Evolutionary conservation across 2,329 filamentous ascomycete genomes (phyloP), one percentile per base, ranked within the genome.

Genomic region (Alternaria burnsii): DNA sequence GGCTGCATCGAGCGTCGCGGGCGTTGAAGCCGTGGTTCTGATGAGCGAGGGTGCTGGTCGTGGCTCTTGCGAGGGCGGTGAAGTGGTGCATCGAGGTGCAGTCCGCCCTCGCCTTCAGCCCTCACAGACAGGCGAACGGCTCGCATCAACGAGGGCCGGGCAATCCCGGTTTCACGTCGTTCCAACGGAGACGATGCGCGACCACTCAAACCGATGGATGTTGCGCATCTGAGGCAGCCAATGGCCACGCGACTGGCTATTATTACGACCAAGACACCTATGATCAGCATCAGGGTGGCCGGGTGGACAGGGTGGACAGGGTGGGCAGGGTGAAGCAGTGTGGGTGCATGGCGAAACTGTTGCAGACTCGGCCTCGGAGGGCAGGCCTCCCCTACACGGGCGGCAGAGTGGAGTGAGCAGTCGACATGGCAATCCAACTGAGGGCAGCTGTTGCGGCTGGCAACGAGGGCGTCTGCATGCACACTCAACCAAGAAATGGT

Each of bases 81-180:
- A 57, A 36, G 32, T 32, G 42, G 36, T 22, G 54, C 46, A 34
- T 44, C 26, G 51, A 41, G 41, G 26, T 18, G 32, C 26, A 22
- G 32, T 41, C 44, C 36, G 46, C 40, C 53, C 28, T 38, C 34
- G n/a, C n/a, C n/a, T 36, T 24, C 30, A 36, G 46, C 46, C 30
- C 46, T 48, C 46, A 47, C 44, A 54, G 50, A 47, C 44, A 54
- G 50, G 53, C 52, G 56, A 55, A 55, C 50, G 52, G 55, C 54
- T 59, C 42, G 62, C 48, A 62, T 50, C 57, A 47, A 36, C 46
- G 51, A 54, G 41, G 60, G 38, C 65, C 68, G 70, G 71, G 66
- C 71, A 61, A 65, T 62, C 54, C 71, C 70, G 72, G 72, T 67
- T 68, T 63, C 61, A 65, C 42, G 50, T 63, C 58, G 67, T 66